These are phyloP conservation scores for Elongisporangium anandrum DNA, from an alignment of 352 stramenopile genomes.

Conservation along the genomic window DNA sequence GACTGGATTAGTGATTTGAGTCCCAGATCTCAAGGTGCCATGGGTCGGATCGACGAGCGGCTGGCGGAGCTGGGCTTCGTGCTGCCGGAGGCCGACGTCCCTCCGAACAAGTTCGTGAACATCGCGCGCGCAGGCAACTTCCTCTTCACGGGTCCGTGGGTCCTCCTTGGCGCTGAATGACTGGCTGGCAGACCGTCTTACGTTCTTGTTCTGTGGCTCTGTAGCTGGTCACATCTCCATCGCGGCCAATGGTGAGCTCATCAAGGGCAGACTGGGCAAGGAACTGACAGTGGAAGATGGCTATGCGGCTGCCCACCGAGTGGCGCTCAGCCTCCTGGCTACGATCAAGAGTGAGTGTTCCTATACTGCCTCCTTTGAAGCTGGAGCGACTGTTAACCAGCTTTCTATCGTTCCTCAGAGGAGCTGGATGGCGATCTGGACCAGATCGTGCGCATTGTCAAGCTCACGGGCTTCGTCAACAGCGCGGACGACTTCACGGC, in stretches of 20 bases:
- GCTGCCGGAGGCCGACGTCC: conserved; percentile 51
- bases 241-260: conserved; percentile 42
- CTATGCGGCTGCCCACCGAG: conserved; percentile 74
- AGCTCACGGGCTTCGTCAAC: conserved; percentile 93
- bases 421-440: too few relatives aligned
- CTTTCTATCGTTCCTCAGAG: too few relatives aligned
- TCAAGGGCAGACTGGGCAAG: conserved; percentile 77
- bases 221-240: conserved; percentile 70
- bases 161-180: neutral
- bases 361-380: too few relatives aligned
- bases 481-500: conserved; percentile 81
- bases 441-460: conserved; percentile 88
- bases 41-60: conserved; percentile 49
- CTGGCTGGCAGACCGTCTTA: neutral
- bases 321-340: conserved; percentile 81
- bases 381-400: too few relatives aligned
- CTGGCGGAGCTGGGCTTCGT: conserved; percentile 66
- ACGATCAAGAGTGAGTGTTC: conserved; percentile 82
- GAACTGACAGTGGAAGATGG: conserved; percentile 81
- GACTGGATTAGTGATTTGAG: too few relatives aligned
- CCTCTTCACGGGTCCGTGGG: conserved; percentile 54
- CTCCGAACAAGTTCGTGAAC: conserved; percentile 73
- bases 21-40: too few relatives aligned
- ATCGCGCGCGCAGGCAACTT: conserved; percentile 57
- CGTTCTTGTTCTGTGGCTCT: neutral